Evolutionary conservation across 139 green algal genomes (phyloP).

Genomic region (Monoraphidium neglectum): DNA sequence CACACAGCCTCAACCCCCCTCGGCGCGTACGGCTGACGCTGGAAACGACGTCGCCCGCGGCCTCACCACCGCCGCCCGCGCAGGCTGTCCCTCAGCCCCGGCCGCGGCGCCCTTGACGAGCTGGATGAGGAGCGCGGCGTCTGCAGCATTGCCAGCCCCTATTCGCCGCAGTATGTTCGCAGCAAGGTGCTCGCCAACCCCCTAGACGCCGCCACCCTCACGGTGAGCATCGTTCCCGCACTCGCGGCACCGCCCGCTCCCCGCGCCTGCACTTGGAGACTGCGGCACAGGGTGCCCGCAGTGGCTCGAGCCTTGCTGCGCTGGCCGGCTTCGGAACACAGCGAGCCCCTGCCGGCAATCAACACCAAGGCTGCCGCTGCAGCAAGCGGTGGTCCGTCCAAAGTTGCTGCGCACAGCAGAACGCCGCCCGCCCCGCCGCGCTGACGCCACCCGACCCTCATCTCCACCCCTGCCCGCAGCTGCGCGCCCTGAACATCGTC

Average conservation of each 20-base stretch:
- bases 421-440: neutral
- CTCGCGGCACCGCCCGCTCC: neutral
- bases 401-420: neutral
- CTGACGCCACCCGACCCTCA: neutral
- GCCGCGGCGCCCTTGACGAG: conserved; percentile 15
- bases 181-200: conserved; percentile 38
- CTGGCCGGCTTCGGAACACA: no score
- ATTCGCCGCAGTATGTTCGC: conserved; percentile 52
- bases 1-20: no score
- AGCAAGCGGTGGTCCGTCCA: neutral
- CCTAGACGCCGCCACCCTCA: conserved; percentile 25
- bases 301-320: neutral
- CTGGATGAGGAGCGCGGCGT: conserved; percentile 34
- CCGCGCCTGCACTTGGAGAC: neutral
- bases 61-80: no score
- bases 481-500: conserved; percentile 48
- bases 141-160: conserved; percentile 54
- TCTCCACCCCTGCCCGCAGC: conserved; percentile 17
- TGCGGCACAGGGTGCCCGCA: neutral
- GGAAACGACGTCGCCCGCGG: no score
- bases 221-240: conserved; percentile 17
- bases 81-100: no score
- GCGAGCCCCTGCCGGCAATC: no score
- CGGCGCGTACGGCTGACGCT: no score
- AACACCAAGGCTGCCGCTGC: neutral